Conservation (phyloP, 139 green algal genomes). For the Penium margaritaceum region DNA sequence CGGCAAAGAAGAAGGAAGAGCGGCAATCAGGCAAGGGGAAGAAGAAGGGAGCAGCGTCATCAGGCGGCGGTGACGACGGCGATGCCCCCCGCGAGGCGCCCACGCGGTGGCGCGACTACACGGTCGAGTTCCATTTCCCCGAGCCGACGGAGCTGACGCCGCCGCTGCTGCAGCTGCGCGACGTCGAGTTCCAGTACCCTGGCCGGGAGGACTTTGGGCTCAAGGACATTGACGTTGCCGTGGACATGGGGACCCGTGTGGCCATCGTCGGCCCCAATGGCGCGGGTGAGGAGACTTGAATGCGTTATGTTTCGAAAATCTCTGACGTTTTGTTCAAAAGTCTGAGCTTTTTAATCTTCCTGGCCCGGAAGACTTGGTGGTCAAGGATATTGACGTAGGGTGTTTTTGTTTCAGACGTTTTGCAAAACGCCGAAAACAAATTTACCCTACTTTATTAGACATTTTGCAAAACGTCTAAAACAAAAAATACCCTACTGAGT, state of each 20-base stretch:
- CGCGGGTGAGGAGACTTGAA: conserved; percentile 51
- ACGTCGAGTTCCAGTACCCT: conserved; percentile 93
- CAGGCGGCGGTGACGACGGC: conserved; percentile 48
- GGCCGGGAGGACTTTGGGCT: conserved; percentile 60
- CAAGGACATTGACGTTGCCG: conserved; percentile 85
- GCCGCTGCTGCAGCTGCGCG: conserved; percentile 71
- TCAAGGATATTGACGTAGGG: conserved; percentile 43
- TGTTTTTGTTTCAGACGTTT: conserved; percentile 57
- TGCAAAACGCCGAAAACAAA: conserved; percentile 81
- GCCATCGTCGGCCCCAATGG: conserved; percentile 96
- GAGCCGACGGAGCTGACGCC: conserved; percentile 80
- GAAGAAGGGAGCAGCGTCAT: conserved; percentile 36
- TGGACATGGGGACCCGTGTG: conserved; percentile 93
- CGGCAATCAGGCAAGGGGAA: conserved; percentile 51
- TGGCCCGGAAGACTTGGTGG: conserved; percentile 39
- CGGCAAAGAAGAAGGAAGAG: conserved; percentile 48
- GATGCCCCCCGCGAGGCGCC: conserved; percentile 46
- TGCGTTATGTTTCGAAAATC: too few relatives aligned
- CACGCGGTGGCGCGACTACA: conserved; percentile 72
- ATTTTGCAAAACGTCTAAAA: conserved; percentile 71
- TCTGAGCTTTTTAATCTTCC: too few relatives aligned
- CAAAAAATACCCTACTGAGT: conserved; percentile 75
- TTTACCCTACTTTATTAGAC: conserved; percentile 88
- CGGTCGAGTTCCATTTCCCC: conserved; percentile 90
- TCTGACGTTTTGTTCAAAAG: too few relatives aligned